Evolutionary conservation across 495 filamentous ascomycete genomes (phyloP), one percentile per base, ranked within the genome.

Genomic region (Endocarpon pusillum): DNA sequence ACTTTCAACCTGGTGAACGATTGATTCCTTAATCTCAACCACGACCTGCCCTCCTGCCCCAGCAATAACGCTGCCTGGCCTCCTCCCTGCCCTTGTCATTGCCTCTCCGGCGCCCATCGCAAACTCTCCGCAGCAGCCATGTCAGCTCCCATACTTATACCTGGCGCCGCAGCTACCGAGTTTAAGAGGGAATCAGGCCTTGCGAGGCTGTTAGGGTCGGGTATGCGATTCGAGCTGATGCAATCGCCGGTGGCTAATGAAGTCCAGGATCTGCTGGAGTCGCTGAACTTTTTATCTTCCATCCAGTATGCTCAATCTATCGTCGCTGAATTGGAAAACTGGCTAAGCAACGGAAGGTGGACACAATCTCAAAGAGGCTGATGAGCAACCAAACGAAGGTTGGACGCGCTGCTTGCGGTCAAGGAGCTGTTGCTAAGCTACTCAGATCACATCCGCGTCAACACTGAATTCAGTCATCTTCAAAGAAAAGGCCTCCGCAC

Each of bases 321-420:
- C n/a, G n/a, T n/a, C n/a, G n/a, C n/a, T n/a, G n/a, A 28, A n/a
- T n/a, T n/a, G 10, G 5, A 22, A 27, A 53, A 36, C 32, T 25
- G 22, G 45, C 43, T 30, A n/a, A n/a, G n/a, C n/a, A n/a, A n/a
- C n/a, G n/a, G 46, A 51, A 89, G 82, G 83, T 99, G 57, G 89
- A 99, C 56, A 99, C 89, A 26, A 93, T 83, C 38, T 85, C 89
- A 31, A 99, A 99, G 66, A 81, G 89, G 30, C 73, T 99, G 59
- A 99, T 99, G 89, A 93, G 84, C 75, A 96, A 99, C 56, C 78
- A 93, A 49, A 70, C 69, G 44, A 73, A 66, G 58, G 80, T 83
- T 46, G 52, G 58, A 37, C 36, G 26, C 23, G 28, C 19, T 30
- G 38, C 12, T 23, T 15, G 2, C 23, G 12, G 8, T 17, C n/a